Evolutionary conservation across 2,329 filamentous ascomycete genomes (phyloP).

Genomic region (Cordyceps javanica): DNA sequence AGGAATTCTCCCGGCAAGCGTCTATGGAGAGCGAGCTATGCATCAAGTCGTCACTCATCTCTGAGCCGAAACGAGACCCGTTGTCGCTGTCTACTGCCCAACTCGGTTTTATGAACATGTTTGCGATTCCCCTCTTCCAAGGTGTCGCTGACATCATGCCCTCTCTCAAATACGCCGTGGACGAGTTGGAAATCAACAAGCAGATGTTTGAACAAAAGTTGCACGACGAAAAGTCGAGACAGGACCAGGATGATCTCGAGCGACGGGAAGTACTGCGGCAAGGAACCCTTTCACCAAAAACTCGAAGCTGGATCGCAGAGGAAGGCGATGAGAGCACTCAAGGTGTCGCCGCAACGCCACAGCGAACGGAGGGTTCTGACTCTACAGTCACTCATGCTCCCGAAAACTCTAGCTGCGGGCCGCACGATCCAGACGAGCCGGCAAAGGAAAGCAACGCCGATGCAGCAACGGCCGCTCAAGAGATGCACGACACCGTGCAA

Average conservation of each 20-base stretch:
- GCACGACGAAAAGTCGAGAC: slow-evolving; percentile 52
- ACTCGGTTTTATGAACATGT: slow-evolving; percentile 94
- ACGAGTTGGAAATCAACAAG: slow-evolving; percentile 75
- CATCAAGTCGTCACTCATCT: slow-evolving; percentile 81
- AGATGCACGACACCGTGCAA: background rate
- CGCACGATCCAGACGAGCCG: background rate
- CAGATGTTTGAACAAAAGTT: slow-evolving; percentile 65
- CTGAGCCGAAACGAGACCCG: slow-evolving; percentile 75
- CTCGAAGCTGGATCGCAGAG: slow-evolving; percentile 34
- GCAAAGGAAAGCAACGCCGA: background rate
- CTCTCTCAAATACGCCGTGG: slow-evolving; percentile 74
- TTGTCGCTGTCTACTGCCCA: slow-evolving; percentile 81
- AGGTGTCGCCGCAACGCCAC: background rate
- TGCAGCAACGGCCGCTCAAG: background rate
- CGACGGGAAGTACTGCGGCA: slow-evolving; percentile 32
- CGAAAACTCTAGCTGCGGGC: background rate
- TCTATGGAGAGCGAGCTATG: slow-evolving; percentile 84
- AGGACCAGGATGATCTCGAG: slow-evolving; percentile 30
- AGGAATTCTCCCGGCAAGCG: slow-evolving; percentile 90
- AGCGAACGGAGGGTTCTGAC: slow-evolving; percentile 7
- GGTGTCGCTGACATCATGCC: slow-evolving; percentile 82
- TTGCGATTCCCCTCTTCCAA: slow-evolving; percentile 86
- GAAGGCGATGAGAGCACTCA: slow-evolving; percentile 15
- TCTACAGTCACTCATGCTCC: slow-evolving; percentile 2
- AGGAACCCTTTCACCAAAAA: slow-evolving; percentile 38